Base-by-base conservation (phyloP, 768 basidiomycete species). In the Chalciporus sphaerocephalus region DNA sequence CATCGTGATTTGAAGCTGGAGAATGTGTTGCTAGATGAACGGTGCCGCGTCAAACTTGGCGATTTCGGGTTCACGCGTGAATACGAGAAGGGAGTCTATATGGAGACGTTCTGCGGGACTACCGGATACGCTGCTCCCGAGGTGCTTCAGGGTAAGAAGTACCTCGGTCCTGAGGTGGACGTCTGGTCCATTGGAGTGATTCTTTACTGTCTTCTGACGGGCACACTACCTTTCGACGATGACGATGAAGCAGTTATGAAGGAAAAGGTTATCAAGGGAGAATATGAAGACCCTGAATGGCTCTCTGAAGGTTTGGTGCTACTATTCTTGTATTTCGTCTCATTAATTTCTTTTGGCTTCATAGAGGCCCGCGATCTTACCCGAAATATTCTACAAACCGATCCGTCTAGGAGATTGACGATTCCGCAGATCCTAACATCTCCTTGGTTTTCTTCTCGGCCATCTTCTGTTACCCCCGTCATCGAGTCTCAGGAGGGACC, bases 1-100 rank as follows among this genome's bases (percentile, higher is more conserved):
- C 96, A 99, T 64, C 81, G 96, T 23, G 95, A 99, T 66, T 74
- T 99, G 56, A 99, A 99, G 70, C 74, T 98, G 47, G 93, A 97
- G 72, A 97, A 97, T 59, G 89, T 95, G 0, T 68, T 97, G 21
- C 67, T 97, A 40, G 93, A 97, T 63, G 93, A 94, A 62, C 78
- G 83, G 22, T 89, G 92, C 65, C 79, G 87, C 44, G 82, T 97
- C 57, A 97, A 96, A 65, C 78, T 97, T 11, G 92, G 92, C 3
- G 93, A 97, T 66, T 88, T 97, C 64, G 93, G 93, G 4, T 96
- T 97, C 59, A 94, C 92, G 11, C 76, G 93, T 28, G 93, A 95
- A 68, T 95, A 86, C 66, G 88, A 94, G 51, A 72, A 75, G 13
- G 85, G 85, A 2, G 59, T 68, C 2, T 73, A 87, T 23, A 81